phyloP scores from a whole-genome alignment of 345 rosid genomes.

The Hypericum perforatum region DNA sequence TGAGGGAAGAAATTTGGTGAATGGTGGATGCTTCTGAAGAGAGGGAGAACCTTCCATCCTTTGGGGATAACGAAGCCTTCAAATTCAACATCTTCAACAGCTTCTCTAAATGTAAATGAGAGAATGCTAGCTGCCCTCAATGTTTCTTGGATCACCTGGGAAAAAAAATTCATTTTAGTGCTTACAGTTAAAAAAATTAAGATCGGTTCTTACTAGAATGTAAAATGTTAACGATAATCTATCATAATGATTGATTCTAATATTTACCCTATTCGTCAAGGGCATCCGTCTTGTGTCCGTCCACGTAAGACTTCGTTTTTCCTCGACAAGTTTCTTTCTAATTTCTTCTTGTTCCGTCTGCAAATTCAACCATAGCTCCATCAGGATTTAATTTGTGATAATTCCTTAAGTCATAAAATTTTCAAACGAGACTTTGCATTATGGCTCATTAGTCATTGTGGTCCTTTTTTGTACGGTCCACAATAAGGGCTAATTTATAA shows the following conservation, averaged over 20 bases:
- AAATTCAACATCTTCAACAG: constrained; percentile 72
- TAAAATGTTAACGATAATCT: neutral
- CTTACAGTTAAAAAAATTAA: too few relatives aligned
- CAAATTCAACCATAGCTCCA: constrained; percentile 4
- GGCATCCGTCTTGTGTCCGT: constrained; percentile 87
- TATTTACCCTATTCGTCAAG: constrained; percentile 57
- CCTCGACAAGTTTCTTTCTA: constrained; percentile 35
- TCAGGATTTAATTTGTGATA: neutral
- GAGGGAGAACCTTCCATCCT: constrained; percentile 97
- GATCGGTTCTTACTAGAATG: neutral
- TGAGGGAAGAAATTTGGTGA: constrained; percentile 56
- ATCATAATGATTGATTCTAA: neutral
- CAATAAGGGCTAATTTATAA: too few relatives aligned
- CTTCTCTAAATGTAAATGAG: constrained; percentile 90
- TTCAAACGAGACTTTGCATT: constrained; percentile 5
- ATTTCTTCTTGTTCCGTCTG: constrained; percentile 69
- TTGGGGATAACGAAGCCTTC: constrained; percentile 77
- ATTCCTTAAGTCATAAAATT: neutral
- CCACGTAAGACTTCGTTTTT: constrained; percentile 62
- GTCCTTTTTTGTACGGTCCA: too few relatives aligned
- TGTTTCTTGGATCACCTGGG: constrained; percentile 95
- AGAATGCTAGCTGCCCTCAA: constrained; percentile 72
- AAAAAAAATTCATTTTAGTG: neutral
- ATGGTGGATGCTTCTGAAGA: constrained; percentile 83
- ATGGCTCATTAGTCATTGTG: neutral